Evolutionary conservation across 1,139 yeast genomes (phyloP), one percentile per base, ranked within the genome.

Genomic region (Taphrina pruni): DNA sequence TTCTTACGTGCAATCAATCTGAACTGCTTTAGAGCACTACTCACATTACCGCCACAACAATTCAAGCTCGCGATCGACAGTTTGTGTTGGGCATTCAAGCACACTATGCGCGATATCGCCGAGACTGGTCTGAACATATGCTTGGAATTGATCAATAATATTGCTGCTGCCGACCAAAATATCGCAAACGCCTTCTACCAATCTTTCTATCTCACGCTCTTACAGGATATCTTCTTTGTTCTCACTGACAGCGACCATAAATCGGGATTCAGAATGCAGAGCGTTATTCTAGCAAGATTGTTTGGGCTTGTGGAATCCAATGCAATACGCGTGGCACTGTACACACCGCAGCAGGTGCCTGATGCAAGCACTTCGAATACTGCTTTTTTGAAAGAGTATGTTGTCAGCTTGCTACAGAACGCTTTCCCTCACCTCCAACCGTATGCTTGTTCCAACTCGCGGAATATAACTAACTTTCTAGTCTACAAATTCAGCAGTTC

Each of bases 241-340:
- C 84, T 95, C 70, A 94, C 99, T 1, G 99, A 95, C 78, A 89
- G 97, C 7, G 99, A 94, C 78, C 99, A 95, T 79, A 94, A 94
- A 80, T 90, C 98, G 32, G 99, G 98, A 0, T 95, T 95, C 81
- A 86, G 89, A 73, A 85, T 87, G 75, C 99, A 95, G 81, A 84
- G 97, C 6, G 89, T 89, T 76, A 84, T 95, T 73, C 83, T 95
- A 75, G 89, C 96, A 70, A 89, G 88, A 77, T 83, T 94, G 80
- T 86, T 95, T 73, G 91, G 90, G 73, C 82, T 94, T 71, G 96
- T 94, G 20, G 92, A 90, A 77, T 89, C 87, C 73, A 84, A 87
- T 71, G 86, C 86, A 71, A 90, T 94, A 71, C 82, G 86, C 51
- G 87, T 85, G 66, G 96, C 98, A 48, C 83, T 95, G 72, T 94